Conservation (phyloP, 2,329 filamentous ascomycete species). For the Fusarium sp. region DNA sequence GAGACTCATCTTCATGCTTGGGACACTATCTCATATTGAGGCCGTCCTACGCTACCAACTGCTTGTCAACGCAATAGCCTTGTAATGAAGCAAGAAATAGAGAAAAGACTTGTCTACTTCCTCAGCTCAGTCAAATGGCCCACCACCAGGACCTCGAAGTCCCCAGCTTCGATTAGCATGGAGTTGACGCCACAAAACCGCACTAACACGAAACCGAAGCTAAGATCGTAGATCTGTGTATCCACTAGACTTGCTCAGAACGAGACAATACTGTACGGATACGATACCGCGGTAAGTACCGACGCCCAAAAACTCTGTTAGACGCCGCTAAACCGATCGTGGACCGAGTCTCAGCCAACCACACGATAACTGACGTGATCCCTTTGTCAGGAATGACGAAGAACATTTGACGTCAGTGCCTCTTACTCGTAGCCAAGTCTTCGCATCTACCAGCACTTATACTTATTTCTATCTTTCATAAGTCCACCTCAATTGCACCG, state of each 20-base stretch:
- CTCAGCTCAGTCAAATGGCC: not conserved
- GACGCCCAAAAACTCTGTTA: not conserved
- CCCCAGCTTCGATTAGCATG: not conserved
- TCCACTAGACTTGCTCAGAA: not conserved
- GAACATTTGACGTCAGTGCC: not conserved
- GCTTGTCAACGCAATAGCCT: not conserved
- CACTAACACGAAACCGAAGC: not conserved
- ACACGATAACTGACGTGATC: not conserved
- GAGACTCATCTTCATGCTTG: not conserved
- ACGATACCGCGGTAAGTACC: not conserved
- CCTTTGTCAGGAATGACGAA: not conserved
- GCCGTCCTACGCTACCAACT: not conserved
- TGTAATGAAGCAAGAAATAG: not conserved
- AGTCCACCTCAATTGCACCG: not conserved
- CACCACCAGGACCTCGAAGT: not conserved
- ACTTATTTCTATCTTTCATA: not conserved
- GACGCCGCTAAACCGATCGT: slow-evolving; percentile 19
- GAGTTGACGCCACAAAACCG: not conserved
- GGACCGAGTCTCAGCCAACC: slow-evolving; percentile 1
- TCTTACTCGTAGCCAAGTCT: not conserved
- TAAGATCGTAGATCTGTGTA: not conserved
- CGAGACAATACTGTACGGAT: too few species aligned
- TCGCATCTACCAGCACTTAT: not conserved
- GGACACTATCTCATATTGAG: not conserved
- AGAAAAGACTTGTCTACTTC: not conserved